Percentiles rank a stretch among this genome's conserved stretches.
Conservation (phyloP, 2,329 filamentous ascomycete species). For the Fusarium sp. region DNA sequence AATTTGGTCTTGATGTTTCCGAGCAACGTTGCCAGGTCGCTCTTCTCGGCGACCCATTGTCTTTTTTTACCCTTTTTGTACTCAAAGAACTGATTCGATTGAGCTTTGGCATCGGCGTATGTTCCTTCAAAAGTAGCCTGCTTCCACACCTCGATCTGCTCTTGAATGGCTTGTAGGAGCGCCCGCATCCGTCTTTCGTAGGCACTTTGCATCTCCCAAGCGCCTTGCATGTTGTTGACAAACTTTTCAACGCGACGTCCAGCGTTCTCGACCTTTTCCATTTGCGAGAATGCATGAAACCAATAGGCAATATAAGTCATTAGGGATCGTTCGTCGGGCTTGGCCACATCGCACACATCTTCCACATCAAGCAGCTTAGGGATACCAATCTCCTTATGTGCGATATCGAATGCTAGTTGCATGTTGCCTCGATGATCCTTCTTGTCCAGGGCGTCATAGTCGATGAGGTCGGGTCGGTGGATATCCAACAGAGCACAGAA, state of each 20-base stretch:
- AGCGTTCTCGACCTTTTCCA: slow-evolving; percentile 98
- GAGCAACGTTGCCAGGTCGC: slow-evolving; percentile 88
- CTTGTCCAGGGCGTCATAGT: slow-evolving; percentile 95
- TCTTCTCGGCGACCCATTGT: slow-evolving; percentile 97
- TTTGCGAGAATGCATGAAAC: slow-evolving; percentile 99
- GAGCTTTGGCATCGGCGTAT: slow-evolving; percentile 90
- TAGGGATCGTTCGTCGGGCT: slow-evolving; percentile 93
- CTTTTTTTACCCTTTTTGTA: slow-evolving; percentile 94
- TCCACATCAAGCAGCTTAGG: slow-evolving; percentile 95
- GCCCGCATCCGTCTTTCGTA: slow-evolving; percentile 92
- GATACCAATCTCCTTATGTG: slow-evolving; percentile 95
- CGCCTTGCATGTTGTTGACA: slow-evolving; percentile 97
- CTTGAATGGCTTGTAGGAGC: slow-evolving; percentile 77
- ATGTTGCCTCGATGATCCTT: slow-evolving; percentile 95
- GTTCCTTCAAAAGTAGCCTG: slow-evolving; percentile 87
- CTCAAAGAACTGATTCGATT: slow-evolving; percentile 81
- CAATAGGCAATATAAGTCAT: slow-evolving; percentile 99
- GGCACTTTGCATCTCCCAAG: slow-evolving; percentile 99
- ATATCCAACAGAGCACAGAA: slow-evolving; percentile 98
- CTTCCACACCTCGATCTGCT: slow-evolving; percentile 80
- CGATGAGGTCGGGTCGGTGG: slow-evolving; percentile 94
- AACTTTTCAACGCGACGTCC: slow-evolving; percentile 98
- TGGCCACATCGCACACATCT: slow-evolving; percentile 95
- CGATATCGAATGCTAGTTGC: slow-evolving; percentile 97
- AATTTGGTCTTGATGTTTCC: slow-evolving; percentile 99